Evolutionary conservation across 805 yeast species (phyloP).

Genomic region (Teunomyces atbi): DNA sequence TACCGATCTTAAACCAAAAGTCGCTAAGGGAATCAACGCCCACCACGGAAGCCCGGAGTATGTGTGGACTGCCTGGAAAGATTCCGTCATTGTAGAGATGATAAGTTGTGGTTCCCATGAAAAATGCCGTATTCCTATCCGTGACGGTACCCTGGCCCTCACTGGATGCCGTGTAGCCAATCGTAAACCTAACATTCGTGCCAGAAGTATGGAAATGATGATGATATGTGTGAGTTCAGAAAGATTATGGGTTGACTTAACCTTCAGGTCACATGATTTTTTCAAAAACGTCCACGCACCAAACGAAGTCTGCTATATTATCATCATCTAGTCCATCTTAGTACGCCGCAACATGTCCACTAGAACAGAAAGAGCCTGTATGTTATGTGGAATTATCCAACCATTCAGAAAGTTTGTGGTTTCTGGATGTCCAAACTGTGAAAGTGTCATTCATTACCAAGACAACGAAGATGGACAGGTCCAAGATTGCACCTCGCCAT

Average conservation of each 20-base stretch:
- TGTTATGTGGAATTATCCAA: slow-evolving; percentile 93
- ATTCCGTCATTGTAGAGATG: slow-evolving; percentile 32
- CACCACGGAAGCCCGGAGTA: slow-evolving; percentile 78
- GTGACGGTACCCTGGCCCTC: background rate
- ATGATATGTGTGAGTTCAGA: background rate
- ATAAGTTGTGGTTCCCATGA: slow-evolving; percentile 33
- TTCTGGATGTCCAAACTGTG: slow-evolving; percentile 96
- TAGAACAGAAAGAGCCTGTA: slow-evolving; percentile 88
- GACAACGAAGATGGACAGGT: slow-evolving; percentile 81
- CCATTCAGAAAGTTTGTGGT: slow-evolving; percentile 69
- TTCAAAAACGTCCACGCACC: background rate
- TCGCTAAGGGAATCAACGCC: slow-evolving; percentile 69
- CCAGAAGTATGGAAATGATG: background rate
- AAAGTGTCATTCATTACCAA: slow-evolving; percentile 71
- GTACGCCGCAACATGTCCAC: slow-evolving; percentile 38
- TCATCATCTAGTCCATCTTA: background rate
- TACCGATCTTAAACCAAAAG: slow-evolving; percentile 60
- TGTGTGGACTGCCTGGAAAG: slow-evolving; percentile 50
- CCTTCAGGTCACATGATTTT: background rate
- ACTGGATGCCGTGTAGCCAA: background rate
- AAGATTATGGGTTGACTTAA: background rate
- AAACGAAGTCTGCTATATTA: background rate
- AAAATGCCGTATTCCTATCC: slow-evolving; percentile 15
- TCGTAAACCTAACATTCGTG: background rate
- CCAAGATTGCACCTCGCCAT: slow-evolving; percentile 92